A percentile compares a stretch with the other conserved stretches of the same genome.
These are phyloP conservation scores for Starmerella powellii DNA, from an alignment of 805 yeast genomes.

Conservation along the genomic window DNA sequence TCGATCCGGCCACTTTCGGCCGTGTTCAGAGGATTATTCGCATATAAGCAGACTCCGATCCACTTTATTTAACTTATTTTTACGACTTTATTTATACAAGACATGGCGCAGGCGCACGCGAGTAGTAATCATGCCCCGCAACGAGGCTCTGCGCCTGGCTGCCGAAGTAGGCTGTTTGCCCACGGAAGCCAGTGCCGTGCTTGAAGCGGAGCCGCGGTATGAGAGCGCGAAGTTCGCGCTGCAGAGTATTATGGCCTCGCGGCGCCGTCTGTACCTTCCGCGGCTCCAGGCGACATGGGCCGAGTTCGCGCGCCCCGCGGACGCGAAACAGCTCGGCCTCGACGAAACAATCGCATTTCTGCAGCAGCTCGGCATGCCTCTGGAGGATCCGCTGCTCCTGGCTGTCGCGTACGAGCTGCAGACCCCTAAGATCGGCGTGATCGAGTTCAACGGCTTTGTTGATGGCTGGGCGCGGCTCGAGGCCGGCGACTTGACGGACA, in stretches of 20 bases:
- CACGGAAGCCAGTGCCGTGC: constrained; percentile 14
- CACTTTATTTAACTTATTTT: too few relatives aligned
- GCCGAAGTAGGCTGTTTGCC: constrained; percentile 17
- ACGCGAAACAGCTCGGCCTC: constrained; percentile 40
- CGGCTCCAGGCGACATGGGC: constrained; percentile 10
- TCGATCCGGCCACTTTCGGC: too few relatives aligned
- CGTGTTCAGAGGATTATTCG: too few relatives aligned
- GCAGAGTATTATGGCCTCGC: constrained; percentile 1
- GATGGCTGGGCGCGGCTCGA: constrained; percentile 42
- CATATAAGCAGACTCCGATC: too few relatives aligned
- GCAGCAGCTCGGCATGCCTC: constrained; percentile 51
- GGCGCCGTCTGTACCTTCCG: constrained; percentile 11
- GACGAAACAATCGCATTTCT: constrained; percentile 68
- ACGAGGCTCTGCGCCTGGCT: constrained; percentile 10
- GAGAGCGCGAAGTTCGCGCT: constrained; percentile 3
- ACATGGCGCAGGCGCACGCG: too few relatives aligned
- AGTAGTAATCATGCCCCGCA: not conserved
- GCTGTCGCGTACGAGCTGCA: constrained; percentile 58
- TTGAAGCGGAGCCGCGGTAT: constrained; percentile 6
- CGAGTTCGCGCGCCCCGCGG: constrained; percentile 14
- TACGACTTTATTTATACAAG: too few relatives aligned
- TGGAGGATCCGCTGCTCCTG: constrained; percentile 63
- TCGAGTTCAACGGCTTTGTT: constrained; percentile 40
- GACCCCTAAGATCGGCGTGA: constrained; percentile 55
- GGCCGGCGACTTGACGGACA: constrained; percentile 32